A percentile compares a stretch with the other conserved stretches of the same genome.
These are phyloP conservation scores for Backusella tuberculispora DNA, from an alignment of 192 early-diverging fungal species.

Conservation along the genomic window DNA sequence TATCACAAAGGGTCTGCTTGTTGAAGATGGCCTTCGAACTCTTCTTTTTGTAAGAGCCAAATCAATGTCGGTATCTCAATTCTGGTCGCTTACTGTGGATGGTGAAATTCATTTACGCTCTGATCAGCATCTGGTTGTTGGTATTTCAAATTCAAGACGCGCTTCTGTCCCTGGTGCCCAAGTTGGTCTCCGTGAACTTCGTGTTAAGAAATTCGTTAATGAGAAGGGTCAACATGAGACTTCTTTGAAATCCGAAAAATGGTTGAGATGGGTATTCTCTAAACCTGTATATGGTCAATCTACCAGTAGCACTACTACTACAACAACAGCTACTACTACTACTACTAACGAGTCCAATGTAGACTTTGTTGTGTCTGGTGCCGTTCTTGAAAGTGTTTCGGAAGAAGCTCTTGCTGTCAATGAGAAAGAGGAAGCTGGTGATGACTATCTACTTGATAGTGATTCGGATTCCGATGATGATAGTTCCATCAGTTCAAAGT, in stretches of 20 bases:
- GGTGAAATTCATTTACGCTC: conserved; percentile 24
- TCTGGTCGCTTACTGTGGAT: conserved; percentile 33
- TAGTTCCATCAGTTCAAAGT: background rate
- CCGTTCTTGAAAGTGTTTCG: conserved; percentile 12
- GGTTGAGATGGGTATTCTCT: conserved; percentile 23
- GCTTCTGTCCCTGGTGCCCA: conserved; percentile 20
- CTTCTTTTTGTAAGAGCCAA: conserved; percentile 14
- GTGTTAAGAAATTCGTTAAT: conserved; percentile 15
- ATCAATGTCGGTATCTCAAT: conserved; percentile 22
- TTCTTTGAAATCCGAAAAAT: conserved; percentile 5
- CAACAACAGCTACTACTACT: background rate
- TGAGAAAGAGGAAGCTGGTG: conserved; percentile 4
- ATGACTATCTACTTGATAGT: conserved; percentile 1
- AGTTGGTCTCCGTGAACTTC: conserved; percentile 22
- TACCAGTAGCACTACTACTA: background rate
- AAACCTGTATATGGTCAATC: background rate
- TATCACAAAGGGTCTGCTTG: background rate
- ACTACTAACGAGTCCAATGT: background rate
- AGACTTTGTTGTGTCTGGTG: background rate
- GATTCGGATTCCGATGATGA: conserved; percentile 11
- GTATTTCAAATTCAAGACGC: conserved; percentile 13
- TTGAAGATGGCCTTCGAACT: conserved; percentile 23
- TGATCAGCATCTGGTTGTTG: conserved; percentile 23
- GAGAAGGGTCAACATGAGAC: conserved; percentile 9
- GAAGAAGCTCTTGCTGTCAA: conserved; percentile 3